Base-by-base conservation (phyloP, 148 eudicot species). In the Oxyria digyna region DNA sequence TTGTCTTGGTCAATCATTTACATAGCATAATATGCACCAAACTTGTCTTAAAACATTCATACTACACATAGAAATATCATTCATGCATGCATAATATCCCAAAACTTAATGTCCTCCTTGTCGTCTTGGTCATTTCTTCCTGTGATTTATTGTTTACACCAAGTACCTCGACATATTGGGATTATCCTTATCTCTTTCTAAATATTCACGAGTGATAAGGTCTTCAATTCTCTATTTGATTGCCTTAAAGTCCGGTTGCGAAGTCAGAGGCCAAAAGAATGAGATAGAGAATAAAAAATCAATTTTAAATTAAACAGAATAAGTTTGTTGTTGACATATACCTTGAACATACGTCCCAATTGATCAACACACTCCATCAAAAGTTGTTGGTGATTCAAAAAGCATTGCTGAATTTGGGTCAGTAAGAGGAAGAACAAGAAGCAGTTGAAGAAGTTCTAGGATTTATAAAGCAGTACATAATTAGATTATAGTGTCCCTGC, bases 301-400 rank as follows among this genome's bases (percentile, higher is more conserved):
- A 17, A 17, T 35, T 65, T 18, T 15, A 37, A 1, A 6, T 18
- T 12, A 21, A 35, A 62, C 0, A 8, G 42, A 33, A 40, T n/a
- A 10, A 18, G 1, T 35, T 1, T 21, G 12, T 1, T 33, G 24
- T 38, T 27, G 14, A 29, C 15, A 27, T 13, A 8, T 80, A 80
- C 83, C 83, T 80, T 80, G 71, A 80, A 80, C 83, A 80, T 80
- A 29, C 83, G 80, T 33, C 77, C 77, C n/a, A 80, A 70, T 67
- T 80, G 83, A 67, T 80, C 83, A 50, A 80, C 83, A 18, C 83
- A 80, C 48, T 80, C 83, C n/a, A 79, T 76, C 40, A 80, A 74
- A 49, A 80, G 74, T 20, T 80, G 83, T 49, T 80, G 83, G 66
- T 80, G 77, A 24, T 79, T 79, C 69, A 80, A 67, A 21, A 77